Evolutionary conservation across 2,329 filamentous ascomycete genomes (phyloP).

Genomic region (Neopestalotiopsis clavispora): DNA sequence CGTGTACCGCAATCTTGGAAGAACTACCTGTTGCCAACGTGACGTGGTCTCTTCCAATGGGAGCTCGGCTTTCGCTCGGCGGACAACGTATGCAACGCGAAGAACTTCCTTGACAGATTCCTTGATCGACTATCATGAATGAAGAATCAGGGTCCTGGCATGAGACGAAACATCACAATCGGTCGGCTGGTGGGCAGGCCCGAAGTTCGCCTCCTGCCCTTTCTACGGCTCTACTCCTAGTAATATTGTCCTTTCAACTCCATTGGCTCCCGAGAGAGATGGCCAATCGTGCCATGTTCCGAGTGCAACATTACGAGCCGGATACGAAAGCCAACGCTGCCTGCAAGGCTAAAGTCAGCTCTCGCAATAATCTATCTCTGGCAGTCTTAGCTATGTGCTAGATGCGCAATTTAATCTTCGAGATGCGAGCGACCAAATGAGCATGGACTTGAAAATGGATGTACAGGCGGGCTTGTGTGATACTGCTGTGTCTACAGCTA

Average conservation of each 20-base stretch:
- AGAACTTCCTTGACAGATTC: not conserved
- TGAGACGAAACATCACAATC: not conserved
- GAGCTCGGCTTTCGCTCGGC: not conserved
- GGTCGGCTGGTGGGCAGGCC: not conserved
- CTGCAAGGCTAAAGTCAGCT: constrained; percentile 13
- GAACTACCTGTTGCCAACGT: not conserved
- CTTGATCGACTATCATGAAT: not conserved
- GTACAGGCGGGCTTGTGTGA: not conserved
- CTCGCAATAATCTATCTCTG: constrained; percentile 10
- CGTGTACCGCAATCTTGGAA: not conserved
- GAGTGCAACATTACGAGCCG: not conserved
- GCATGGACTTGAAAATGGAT: too few species aligned
- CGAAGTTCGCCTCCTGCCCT: not conserved
- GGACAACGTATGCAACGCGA: not conserved
- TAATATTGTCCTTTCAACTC: not conserved
- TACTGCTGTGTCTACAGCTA: not conserved
- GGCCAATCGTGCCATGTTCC: not conserved
- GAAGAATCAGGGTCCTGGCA: not conserved
- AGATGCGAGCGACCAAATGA: not conserved
- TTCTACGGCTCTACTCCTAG: not conserved
- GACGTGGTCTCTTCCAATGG: not conserved
- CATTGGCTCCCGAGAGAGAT: not conserved
- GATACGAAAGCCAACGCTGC: not conserved
- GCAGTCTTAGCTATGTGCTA: not conserved
- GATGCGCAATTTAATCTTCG: constrained; percentile 1